A percentile compares a stretch with the other conserved stretches of the same genome.
These are phyloP conservation scores for Sugiyamaella castrensis DNA, from an alignment of 1,139 yeast genomes.

Conservation along the genomic window DNA sequence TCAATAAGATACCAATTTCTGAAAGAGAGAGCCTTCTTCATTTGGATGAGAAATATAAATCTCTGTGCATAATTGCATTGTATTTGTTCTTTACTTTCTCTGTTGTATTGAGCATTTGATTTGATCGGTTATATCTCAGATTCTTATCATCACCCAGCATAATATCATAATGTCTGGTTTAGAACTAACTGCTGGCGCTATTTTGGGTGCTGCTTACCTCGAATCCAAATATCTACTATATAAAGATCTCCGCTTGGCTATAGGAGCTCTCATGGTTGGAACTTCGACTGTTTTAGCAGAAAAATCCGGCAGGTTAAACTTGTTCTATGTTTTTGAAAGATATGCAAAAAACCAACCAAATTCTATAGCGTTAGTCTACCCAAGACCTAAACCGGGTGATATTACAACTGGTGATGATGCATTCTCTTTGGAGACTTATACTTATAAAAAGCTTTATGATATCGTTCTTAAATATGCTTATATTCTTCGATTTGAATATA, in stretches of 20 bases:
- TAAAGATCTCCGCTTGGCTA: slow-evolving; percentile 14
- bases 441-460: slow-evolving; percentile 67
- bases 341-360: slow-evolving; percentile 52
- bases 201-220: slow-evolving; percentile 33
- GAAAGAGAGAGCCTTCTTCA: too few relatives aligned
- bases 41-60: too few relatives aligned
- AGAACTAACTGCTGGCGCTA: slow-evolving; percentile 28
- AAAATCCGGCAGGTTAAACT: slow-evolving; percentile 51
- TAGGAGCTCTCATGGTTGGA: slow-evolving; percentile 6
- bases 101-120: too few relatives aligned
- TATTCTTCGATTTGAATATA: slow-evolving; percentile 60
- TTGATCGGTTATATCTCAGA: too few relatives aligned
- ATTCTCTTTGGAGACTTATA: slow-evolving; percentile 59
- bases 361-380: slow-evolving; percentile 57
- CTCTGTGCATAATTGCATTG: too few relatives aligned
- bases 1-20: too few relatives aligned
- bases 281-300: slow-evolving; percentile 11
- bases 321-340: slow-evolving; percentile 64
- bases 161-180: slow-evolving; percentile 8
- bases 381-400: slow-evolving; percentile 46
- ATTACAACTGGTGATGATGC: slow-evolving; percentile 44
- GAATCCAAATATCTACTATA: slow-evolving; percentile 28
- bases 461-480: slow-evolving; percentile 63
- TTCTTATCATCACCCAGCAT: background rate
- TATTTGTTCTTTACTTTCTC: too few relatives aligned